Conservation (phyloP, 345 rosid genomes). For the Alliaria petiolata region DNA sequence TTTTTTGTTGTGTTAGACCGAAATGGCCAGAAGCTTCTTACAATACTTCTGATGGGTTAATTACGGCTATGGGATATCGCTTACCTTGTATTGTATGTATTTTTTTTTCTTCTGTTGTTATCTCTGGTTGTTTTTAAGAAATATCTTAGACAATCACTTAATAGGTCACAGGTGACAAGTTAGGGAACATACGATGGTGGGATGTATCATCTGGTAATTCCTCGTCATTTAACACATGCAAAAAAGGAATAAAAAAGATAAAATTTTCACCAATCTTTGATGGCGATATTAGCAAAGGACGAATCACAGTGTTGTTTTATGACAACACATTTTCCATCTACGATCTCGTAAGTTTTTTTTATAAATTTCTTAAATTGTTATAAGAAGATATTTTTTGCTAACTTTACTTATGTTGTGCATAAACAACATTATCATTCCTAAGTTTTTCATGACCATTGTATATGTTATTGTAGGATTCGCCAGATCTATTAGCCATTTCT, state of each 20-base stretch:
- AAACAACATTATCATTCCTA: neutral
- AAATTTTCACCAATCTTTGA: constrained; percentile 80
- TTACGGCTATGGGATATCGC: constrained; percentile 90
- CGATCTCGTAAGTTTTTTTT: constrained; percentile 65
- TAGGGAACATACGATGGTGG: constrained; percentile 94
- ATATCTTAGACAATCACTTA: constrained; percentile 11
- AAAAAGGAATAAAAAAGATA: constrained; percentile 78
- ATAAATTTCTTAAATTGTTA: neutral
- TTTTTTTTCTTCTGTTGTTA: constrained; percentile 13
- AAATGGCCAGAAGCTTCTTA: constrained; percentile 91
- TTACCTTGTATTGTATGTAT: constrained; percentile 85
- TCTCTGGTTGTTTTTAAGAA: constrained; percentile 7
- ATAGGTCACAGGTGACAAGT: constrained; percentile 54
- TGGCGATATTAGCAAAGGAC: constrained; percentile 80
- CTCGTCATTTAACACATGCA: constrained; percentile 81
- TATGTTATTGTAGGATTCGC: constrained; percentile 57
- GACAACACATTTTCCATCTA: constrained; percentile 84
- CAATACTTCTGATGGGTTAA: constrained; percentile 72
- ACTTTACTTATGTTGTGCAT: neutral
- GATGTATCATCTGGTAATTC: constrained; percentile 81
- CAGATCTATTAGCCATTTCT: constrained; percentile 82
- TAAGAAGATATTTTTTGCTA: neutral
- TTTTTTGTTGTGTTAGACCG: constrained; percentile 51
- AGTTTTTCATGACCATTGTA: neutral
- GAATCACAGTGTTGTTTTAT: constrained; percentile 71